Conservation (phyloP, 2,329 filamentous ascomycete species). For the Colletotrichum tabaci region DNA sequence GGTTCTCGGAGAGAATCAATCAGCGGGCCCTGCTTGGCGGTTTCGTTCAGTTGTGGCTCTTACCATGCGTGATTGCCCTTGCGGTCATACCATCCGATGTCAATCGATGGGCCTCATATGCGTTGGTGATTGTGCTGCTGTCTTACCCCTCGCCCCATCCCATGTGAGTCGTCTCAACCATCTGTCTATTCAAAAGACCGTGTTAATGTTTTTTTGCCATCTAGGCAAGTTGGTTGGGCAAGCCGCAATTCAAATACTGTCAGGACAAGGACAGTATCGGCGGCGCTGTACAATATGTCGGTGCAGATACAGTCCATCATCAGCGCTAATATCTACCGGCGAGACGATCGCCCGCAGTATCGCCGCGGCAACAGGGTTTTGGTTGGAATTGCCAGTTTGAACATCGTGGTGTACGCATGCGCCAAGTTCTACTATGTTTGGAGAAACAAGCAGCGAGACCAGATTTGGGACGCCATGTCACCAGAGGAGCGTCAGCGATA, state of each 20-base stretch:
- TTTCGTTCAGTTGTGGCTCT: conserved; percentile 51
- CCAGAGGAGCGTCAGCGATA: conserved; percentile 42
- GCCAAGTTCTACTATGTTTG: conserved; percentile 68
- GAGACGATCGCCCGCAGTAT: conserved; percentile 59
- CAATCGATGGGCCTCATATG: conserved; percentile 50
- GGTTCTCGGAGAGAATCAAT: conserved; percentile 49
- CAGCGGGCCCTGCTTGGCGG: conserved; percentile 48
- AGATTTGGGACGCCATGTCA: conserved; percentile 64
- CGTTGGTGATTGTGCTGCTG: conserved; percentile 49
- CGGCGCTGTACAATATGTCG: conserved; percentile 71
- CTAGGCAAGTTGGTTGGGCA: conserved; percentile 65
- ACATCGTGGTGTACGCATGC: conserved; percentile 55
- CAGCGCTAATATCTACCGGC: conserved; percentile 62
- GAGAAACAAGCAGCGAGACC: conserved; percentile 62
- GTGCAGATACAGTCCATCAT: conserved; percentile 63
- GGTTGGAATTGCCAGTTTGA: conserved; percentile 44
- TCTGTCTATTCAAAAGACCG: neutral
- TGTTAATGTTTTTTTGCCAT: conserved; percentile 53
- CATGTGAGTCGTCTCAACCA: conserved; percentile 46
- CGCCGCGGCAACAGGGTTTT: conserved; percentile 41
- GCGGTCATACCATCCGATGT: conserved; percentile 48
- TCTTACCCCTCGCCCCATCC: conserved; percentile 58
- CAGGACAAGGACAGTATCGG: conserved; percentile 73
- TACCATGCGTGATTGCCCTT: conserved; percentile 51
- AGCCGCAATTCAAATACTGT: conserved; percentile 73